Percentiles rank a stretch among this genome's conserved stretches.
These are phyloP conservation scores for Alternaria brassicicola DNA, from an alignment of 2,329 filamentous ascomycete genomes.

Conservation along the genomic window DNA sequence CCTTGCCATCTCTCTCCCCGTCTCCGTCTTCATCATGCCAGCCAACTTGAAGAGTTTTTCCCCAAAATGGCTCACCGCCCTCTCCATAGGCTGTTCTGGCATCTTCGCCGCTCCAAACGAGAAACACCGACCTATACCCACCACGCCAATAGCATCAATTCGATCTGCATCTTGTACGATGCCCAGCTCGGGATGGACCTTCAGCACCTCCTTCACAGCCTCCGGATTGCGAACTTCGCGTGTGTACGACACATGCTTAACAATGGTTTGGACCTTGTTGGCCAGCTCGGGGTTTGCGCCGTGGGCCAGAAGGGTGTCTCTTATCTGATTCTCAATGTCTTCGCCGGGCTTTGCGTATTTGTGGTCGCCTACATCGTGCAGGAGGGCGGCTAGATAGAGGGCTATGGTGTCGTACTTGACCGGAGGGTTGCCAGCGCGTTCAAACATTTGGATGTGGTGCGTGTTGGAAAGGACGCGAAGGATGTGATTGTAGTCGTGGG, in stretches of 20 bases:
- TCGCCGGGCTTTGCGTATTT: conserved; percentile 70
- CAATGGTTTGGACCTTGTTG: conserved; percentile 71
- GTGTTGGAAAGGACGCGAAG: conserved; percentile 78
- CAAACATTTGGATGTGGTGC: conserved; percentile 62
- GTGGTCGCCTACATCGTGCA: conserved; percentile 83
- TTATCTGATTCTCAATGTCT: conserved; percentile 63
- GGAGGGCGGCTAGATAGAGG: conserved; percentile 68
- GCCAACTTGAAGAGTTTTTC: conserved; percentile 44
- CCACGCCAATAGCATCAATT: conserved; percentile 86
- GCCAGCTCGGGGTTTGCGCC: conserved; percentile 67
- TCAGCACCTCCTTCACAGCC: conserved; percentile 66
- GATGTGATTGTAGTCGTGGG: conserved; percentile 88
- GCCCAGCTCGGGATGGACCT: conserved; percentile 72
- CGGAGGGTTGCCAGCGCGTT: conserved; percentile 48
- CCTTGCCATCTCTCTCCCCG: conserved; percentile 30
- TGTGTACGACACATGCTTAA: conserved; percentile 77
- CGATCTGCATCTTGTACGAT: conserved; percentile 93
- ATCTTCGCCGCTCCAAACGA: conserved; percentile 68
- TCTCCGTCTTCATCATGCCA: conserved; percentile 46
- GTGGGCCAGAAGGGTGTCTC: conserved; percentile 60
- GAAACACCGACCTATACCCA: conserved; percentile 81
- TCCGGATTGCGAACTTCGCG: conserved; percentile 71
- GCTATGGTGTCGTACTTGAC: conserved; percentile 58
- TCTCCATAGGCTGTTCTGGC: conserved; percentile 31
- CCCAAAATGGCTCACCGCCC: conserved; percentile 44